Percentiles rank a stretch among this genome's conserved stretches.
phyloP scores from a whole-genome alignment of 1,139 yeast genomes.

The Zygosaccharomyces pseudobailii region DNA sequence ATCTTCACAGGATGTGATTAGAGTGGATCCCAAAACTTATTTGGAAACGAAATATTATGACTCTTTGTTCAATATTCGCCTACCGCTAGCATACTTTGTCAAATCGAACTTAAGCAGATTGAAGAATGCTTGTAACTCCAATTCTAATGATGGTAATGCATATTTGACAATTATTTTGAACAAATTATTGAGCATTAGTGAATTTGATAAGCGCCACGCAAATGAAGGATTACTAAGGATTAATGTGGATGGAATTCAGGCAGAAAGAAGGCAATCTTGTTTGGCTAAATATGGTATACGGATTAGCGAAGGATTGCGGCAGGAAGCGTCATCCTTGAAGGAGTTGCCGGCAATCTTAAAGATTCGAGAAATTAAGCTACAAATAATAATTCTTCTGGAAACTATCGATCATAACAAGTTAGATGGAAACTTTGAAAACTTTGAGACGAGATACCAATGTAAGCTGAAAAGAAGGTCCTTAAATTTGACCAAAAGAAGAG shows the following conservation, averaged over 20 bases:
- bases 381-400: slow-evolving; percentile 55
- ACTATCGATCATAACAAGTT: slow-evolving; percentile 28
- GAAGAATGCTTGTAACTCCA: slow-evolving; percentile 23
- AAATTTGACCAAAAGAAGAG: slow-evolving; percentile 36
- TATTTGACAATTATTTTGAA: slow-evolving; percentile 16
- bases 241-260: slow-evolving; percentile 5
- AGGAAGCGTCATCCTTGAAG: neutral
- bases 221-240: slow-evolving; percentile 5
- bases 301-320: neutral
- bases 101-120: slow-evolving; percentile 29
- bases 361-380: slow-evolving; percentile 64
- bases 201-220: slow-evolving; percentile 26
- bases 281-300: slow-evolving; percentile 10
- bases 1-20: neutral
- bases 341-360: slow-evolving; percentile 38
- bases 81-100: slow-evolving; percentile 32
- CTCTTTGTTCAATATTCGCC: slow-evolving; percentile 21
- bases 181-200: slow-evolving; percentile 14
- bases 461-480: slow-evolving; percentile 36
- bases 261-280: slow-evolving; percentile 9
- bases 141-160: slow-evolving; percentile 2
- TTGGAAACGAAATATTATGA: slow-evolving; percentile 28
- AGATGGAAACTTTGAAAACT: slow-evolving; percentile 31
- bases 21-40: slow-evolving; percentile 19
- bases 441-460: slow-evolving; percentile 25